phyloP scores from a whole-genome alignment of 2,329 filamentous ascomycete species.

The Gnomoniopsis sp. region DNA sequence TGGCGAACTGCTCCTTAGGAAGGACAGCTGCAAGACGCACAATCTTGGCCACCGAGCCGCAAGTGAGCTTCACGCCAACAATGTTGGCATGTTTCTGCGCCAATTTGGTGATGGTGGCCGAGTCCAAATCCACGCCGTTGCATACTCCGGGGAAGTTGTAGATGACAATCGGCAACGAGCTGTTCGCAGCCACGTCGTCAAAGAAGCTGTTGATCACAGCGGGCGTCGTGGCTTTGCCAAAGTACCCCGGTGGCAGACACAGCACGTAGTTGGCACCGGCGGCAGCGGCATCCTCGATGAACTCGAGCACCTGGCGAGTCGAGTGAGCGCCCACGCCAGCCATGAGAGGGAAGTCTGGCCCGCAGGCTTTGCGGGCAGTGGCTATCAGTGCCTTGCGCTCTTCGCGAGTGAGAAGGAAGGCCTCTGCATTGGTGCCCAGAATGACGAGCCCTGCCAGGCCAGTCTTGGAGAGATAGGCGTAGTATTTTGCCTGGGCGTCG shows the following conservation, averaged over 20 bases:
- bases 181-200: slow-evolving; percentile 49
- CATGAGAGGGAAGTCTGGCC: slow-evolving; percentile 55
- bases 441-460: slow-evolving; percentile 29
- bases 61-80: slow-evolving; percentile 65
- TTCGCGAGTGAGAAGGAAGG: slow-evolving; percentile 31
- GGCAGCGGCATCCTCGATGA: slow-evolving; percentile 53
- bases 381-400: slow-evolving; percentile 43
- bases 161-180: slow-evolving; percentile 56
- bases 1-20: slow-evolving; percentile 55
- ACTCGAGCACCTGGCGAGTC: slow-evolving; percentile 60
- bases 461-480: slow-evolving; percentile 26
- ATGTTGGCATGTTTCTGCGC: slow-evolving; percentile 49
- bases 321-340: slow-evolving; percentile 63
- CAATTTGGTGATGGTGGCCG: slow-evolving; percentile 54
- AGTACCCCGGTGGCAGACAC: slow-evolving; percentile 62
- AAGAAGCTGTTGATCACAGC: slow-evolving; percentile 59
- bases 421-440: slow-evolving; percentile 32
- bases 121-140: slow-evolving; percentile 66
- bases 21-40: slow-evolving; percentile 54
- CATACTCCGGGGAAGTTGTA: slow-evolving; percentile 70
- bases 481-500: slow-evolving; percentile 27
- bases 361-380: slow-evolving; percentile 51
- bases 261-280: slow-evolving; percentile 61
- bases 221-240: slow-evolving; percentile 58
- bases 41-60: slow-evolving; percentile 64